These are phyloP conservation scores for Neonectria hederae DNA, from an alignment of 2,329 filamentous ascomycete genomes.

Conservation along the genomic window DNA sequence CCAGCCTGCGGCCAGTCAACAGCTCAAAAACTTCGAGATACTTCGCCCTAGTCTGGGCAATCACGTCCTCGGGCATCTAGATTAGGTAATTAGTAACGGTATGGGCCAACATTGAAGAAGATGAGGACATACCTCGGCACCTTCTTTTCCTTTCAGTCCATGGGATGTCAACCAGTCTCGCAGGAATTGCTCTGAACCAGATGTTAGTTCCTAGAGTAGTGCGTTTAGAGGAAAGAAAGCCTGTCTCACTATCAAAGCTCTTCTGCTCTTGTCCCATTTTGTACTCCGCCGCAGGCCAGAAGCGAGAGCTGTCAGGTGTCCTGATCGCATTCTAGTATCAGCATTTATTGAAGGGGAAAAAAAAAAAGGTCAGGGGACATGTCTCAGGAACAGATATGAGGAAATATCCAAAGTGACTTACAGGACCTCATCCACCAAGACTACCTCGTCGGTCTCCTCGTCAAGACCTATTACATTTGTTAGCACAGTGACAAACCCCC, in stretches of 20 bases:
- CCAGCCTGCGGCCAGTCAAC: not conserved
- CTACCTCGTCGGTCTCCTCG: not conserved
- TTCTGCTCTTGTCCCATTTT: slow-evolving; percentile 7
- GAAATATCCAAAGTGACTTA: not conserved
- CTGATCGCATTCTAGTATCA: slow-evolving; percentile 42
- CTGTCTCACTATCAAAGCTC: slow-evolving; percentile 3
- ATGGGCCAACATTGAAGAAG: not conserved
- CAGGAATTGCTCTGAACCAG: slow-evolving; percentile 3
- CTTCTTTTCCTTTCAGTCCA: slow-evolving; percentile 17
- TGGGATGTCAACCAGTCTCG: slow-evolving; percentile 11
- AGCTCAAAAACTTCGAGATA: slow-evolving; percentile 12
- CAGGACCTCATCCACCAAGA: not conserved
- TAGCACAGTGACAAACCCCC: not conserved
- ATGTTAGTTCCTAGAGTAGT: not conserved
- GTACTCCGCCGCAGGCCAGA: slow-evolving; percentile 12
- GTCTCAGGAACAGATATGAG: not conserved
- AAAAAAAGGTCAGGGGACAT: not conserved
- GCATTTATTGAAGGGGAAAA: not conserved
- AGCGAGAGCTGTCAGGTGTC: slow-evolving; percentile 14
- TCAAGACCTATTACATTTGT: not conserved
- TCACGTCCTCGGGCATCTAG: slow-evolving; percentile 11
- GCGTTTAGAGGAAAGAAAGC: not conserved
- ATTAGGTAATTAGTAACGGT: not conserved
- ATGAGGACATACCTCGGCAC: not conserved
- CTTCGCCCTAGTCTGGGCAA: slow-evolving; percentile 2